A percentile compares a stretch with the other conserved stretches of the same genome.
phyloP scores from a whole-genome alignment of 148 eudicot genomes.

The Silene conica region DNA sequence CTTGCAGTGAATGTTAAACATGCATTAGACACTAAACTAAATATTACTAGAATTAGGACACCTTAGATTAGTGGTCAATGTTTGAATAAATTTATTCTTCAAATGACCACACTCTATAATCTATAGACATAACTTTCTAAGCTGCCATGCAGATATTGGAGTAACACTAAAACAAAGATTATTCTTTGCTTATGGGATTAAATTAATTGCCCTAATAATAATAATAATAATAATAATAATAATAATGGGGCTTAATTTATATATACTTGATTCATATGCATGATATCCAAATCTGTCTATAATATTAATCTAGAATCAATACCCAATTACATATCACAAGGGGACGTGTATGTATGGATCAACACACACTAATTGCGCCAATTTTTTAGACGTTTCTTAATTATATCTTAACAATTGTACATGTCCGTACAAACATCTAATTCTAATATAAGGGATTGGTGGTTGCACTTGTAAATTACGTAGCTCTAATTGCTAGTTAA shows the following conservation, averaged over 20 bases:
- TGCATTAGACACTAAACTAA: slow-evolving; percentile 23
- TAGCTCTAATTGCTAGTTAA: no score
- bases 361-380: slow-evolving; percentile 2
- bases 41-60: background rate
- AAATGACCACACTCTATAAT: background rate
- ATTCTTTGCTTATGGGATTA: slow-evolving; percentile 19
- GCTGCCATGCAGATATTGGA: slow-evolving; percentile 4
- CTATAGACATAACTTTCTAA: slow-evolving; percentile 11
- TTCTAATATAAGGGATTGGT: no score
- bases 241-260: slow-evolving; percentile 4
- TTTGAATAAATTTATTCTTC: slow-evolving; percentile 12
- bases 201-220: slow-evolving; percentile 8
- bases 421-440: slow-evolving; percentile 8
- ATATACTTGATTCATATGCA: background rate
- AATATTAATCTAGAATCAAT: slow-evolving; percentile 25
- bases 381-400: slow-evolving; percentile 10
- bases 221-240: no score
- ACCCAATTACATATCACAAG: slow-evolving; percentile 9
- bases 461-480: no score
- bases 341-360: slow-evolving; percentile 23
- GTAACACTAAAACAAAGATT: slow-evolving; percentile 8
- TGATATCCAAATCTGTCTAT: slow-evolving; percentile 22
- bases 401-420: slow-evolving; percentile 11
- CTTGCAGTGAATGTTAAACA: background rate
- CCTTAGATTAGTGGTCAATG: slow-evolving; percentile 26